These are phyloP conservation scores for Lepidium sativum DNA, from an alignment of 345 rosid species.

Conservation along the genomic window DNA sequence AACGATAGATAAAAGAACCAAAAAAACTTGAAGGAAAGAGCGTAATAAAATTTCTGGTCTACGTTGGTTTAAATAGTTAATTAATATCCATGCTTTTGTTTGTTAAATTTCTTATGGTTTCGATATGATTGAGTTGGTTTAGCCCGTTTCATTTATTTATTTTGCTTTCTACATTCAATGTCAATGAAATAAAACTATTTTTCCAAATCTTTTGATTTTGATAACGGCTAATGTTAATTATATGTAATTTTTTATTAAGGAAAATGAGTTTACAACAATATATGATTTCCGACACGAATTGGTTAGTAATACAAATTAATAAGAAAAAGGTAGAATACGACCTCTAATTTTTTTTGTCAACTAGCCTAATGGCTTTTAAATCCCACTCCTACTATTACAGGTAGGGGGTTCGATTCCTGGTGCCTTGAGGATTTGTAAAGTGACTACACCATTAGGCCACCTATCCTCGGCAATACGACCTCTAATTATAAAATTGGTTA, in stretches of 20 bases:
- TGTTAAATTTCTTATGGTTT: neutral
- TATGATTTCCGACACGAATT: slow-evolving; percentile 14
- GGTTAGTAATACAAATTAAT: slow-evolving; percentile 3
- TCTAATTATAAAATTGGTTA: slow-evolving; percentile 16
- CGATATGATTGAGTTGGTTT: neutral
- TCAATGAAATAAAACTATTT: neutral
- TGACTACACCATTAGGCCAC: no score
- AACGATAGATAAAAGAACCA: no score
- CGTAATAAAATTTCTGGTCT: neutral
- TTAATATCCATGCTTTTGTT: neutral
- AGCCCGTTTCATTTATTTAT: neutral
- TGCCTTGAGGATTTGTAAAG: no score
- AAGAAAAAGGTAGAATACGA: no score
- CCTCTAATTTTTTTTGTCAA: no score
- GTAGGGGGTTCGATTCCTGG: no score
- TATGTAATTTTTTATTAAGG: neutral
- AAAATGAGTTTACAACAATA: slow-evolving; percentile 4
- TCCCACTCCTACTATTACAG: no score
- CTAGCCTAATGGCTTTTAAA: no score
- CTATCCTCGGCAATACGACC: no score
- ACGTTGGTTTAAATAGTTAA: neutral
- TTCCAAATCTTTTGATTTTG: neutral
- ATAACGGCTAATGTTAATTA: neutral
- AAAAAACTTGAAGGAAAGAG: no score
- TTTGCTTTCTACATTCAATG: neutral